These are phyloP conservation scores for Didymella pomorum DNA, from an alignment of 2,329 filamentous ascomycete genomes.

Conservation along the genomic window DNA sequence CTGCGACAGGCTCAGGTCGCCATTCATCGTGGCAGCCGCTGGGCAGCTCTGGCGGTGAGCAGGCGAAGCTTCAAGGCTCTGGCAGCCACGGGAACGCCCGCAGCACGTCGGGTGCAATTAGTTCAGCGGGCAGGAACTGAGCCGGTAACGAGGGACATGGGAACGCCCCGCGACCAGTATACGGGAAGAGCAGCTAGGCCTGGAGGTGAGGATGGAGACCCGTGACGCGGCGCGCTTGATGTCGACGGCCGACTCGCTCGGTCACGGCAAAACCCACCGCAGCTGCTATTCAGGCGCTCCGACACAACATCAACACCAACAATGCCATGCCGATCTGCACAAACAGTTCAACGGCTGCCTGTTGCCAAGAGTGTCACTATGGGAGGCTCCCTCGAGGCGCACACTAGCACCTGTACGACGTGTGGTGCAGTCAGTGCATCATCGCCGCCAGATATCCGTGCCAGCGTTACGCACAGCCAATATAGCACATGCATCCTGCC, in stretches of 20 bases:
- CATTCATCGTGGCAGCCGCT: conserved; percentile 71
- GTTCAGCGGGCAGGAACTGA: conserved; percentile 25
- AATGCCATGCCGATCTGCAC: conserved; percentile 2
- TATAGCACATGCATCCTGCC: conserved; percentile 29
- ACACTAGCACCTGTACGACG: conserved; percentile 11
- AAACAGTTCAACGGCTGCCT: conserved; percentile 1
- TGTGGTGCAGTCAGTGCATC: conserved; percentile 12
- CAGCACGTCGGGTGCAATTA: conserved; percentile 26
- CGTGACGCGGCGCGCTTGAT: conserved; percentile 32
- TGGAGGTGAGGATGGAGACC: conserved; percentile 29
- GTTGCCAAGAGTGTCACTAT: not conserved
- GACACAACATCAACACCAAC: not conserved
- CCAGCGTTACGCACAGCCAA: conserved; percentile 36
- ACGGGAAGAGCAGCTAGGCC: conserved; percentile 22
- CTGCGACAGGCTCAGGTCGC: conserved; percentile 90
- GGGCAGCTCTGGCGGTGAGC: conserved; percentile 35
- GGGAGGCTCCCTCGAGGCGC: not conserved
- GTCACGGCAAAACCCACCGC: conserved; percentile 21
- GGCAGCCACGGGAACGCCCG: conserved; percentile 33
- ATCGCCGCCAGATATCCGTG: conserved; percentile 20
- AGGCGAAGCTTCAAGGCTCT: conserved; percentile 24
- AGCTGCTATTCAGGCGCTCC: conserved; percentile 1
- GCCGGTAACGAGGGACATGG: conserved; percentile 36
- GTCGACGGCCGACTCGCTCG: conserved; percentile 24
- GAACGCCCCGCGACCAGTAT: conserved; percentile 43